Evolutionary conservation across 345 rosid species (phyloP), one percentile per base, ranked within the genome.

Genomic region (Barbarea vulgaris): DNA sequence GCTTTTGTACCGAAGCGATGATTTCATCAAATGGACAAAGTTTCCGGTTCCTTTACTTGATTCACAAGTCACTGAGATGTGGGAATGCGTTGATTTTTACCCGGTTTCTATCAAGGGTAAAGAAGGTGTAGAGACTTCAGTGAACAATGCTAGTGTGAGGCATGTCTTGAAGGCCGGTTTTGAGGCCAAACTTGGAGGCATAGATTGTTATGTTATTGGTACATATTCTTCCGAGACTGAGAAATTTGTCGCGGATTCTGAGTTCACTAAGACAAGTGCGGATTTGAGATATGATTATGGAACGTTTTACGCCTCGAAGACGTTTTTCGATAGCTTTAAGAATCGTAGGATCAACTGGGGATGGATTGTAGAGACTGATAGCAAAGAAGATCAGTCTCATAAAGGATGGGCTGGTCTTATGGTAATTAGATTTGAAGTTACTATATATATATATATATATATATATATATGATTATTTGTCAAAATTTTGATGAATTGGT

Each of bases 381-480:
- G 81, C 61, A 36, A 13, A n/a, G 75, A 84, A 47, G 88, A 85
- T 53, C 42, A 83, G 64, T 67, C 2, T 83, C 9, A 37, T 48
- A 18, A 91, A 79, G 92, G 89, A 56, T 91, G 93, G 88, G 75
- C 88, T 22, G 85, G 97, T 50, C 68, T 91, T 70, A 74, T 84
- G 88, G 91, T 86, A 67, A 83, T 5, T 46, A 25, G 55, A 7
- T 18, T 22, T n/a, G n/a, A n/a, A n/a, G n/a, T n/a, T n/a, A n/a
- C n/a, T 53, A 53, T 14, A 27, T 68, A 33, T 47, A 11, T n/a
- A 27, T 4, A 4, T 63, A n/a, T n/a, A n/a, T 53, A 53, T 14
- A 27, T 68, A 33, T 47, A 11, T n/a, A 27, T 4, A 4, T 63
- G 42, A 61, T 8, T 18, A 59, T 5, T 31, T 13, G 28, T 34